A percentile compares a stretch with the other conserved stretches of the same genome.
phyloP scores from a whole-genome alignment of 257 asterid genomes.

The Jacaranda copaia region DNA sequence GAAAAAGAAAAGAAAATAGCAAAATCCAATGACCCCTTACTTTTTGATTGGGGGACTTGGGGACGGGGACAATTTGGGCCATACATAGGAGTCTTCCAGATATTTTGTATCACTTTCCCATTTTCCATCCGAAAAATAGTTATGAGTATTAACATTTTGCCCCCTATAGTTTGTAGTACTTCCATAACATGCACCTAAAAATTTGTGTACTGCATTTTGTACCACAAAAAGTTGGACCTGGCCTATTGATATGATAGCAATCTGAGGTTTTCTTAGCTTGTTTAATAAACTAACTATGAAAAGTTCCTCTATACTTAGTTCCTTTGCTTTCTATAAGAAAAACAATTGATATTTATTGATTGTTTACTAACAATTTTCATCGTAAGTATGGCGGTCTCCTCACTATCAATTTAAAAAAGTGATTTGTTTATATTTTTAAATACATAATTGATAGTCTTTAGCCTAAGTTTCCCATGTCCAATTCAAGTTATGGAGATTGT shows the following conservation, averaged over 20 bases:
- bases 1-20: too few species aligned
- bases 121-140: slow-evolving; percentile 5
- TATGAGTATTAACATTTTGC: slow-evolving; percentile 25
- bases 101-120: slow-evolving; percentile 53
- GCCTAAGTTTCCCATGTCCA: not conserved
- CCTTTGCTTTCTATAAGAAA: too few species aligned
- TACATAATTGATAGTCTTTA: not conserved
- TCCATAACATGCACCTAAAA: not conserved
- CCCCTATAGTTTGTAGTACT: not conserved
- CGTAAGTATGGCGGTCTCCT: not conserved
- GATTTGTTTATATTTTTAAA: not conserved
- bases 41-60: slow-evolving; percentile 35
- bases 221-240: not conserved
- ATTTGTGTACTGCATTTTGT: slow-evolving; percentile 2
- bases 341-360: not conserved
- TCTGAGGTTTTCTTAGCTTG: not conserved
- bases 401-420: too few species aligned
- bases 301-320: not conserved
- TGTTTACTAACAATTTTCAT: not conserved
- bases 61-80: slow-evolving; percentile 78
- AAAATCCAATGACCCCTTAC: slow-evolving; percentile 35
- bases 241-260: slow-evolving; percentile 37
- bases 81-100: slow-evolving; percentile 48
- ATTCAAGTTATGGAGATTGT: not conserved
- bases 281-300: not conserved